phyloP scores from a whole-genome alignment of 2,329 filamentous ascomycete genomes.

The Cladosporium sp. region DNA sequence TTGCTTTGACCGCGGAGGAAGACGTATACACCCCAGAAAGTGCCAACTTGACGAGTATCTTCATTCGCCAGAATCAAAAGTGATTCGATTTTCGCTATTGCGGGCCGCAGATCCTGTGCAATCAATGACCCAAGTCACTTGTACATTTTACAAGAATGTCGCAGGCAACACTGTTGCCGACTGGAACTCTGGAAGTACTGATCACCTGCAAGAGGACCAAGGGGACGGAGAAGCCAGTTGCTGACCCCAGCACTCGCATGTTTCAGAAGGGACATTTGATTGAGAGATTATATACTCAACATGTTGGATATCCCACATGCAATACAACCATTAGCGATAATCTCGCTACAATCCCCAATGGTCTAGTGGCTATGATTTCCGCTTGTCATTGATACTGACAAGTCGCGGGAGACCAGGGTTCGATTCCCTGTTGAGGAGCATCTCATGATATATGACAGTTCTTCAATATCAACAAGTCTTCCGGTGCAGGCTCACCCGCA shows the following conservation, averaged over 20 bases:
- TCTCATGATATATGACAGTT: constrained; percentile 10
- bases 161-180: too few species aligned
- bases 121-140: too few species aligned
- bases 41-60: background rate
- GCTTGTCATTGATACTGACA: constrained; percentile 8
- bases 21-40: too few species aligned
- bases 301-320: background rate
- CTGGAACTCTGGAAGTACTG: too few species aligned
- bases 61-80: background rate
- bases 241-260: background rate
- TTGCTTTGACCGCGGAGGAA: background rate
- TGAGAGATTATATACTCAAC: background rate
- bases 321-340: constrained; percentile 8
- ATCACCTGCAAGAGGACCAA: too few species aligned
- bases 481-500: constrained; percentile 15
- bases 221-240: too few species aligned
- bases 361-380: constrained; percentile 14
- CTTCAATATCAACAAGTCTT: constrained; percentile 12
- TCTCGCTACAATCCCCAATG: constrained; percentile 7
- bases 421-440: constrained; percentile 19
- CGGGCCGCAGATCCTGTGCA: too few species aligned
- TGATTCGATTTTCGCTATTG: too few species aligned
- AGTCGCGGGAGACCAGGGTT: constrained; percentile 18
- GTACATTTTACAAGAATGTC: too few species aligned
- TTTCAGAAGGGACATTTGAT: background rate